Conservation (phyloP, 2,329 filamentous ascomycete genomes). For the Colletotrichum filicis region DNA sequence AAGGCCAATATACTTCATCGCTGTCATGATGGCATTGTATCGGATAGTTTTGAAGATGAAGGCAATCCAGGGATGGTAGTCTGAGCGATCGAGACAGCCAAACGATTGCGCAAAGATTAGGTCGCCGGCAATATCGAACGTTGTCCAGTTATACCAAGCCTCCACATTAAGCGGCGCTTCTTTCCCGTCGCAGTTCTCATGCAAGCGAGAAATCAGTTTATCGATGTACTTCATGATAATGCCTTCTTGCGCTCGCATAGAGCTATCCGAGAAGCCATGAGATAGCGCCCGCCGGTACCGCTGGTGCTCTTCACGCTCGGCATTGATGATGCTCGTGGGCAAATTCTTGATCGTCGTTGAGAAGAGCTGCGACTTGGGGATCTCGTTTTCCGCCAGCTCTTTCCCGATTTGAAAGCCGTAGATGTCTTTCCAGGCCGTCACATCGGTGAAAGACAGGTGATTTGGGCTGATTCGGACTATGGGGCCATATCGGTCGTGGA, state of each 20-base stretch:
- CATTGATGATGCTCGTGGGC: conserved; percentile 17
- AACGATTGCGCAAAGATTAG: conserved; percentile 45
- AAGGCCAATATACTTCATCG: conserved; percentile 15
- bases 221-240: conserved; percentile 42
- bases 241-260: conserved; percentile 45
- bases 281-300: conserved; percentile 40
- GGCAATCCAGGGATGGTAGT: conserved; percentile 42
- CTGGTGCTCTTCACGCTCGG: conserved; percentile 35
- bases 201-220: conserved; percentile 35
- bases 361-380: conserved; percentile 11
- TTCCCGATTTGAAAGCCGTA: conserved; percentile 41
- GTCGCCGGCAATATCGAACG: conserved; percentile 43
- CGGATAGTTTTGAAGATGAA: conserved; percentile 36
- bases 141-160: conserved; percentile 24
- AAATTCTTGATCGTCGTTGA: background rate
- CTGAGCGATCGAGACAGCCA: conserved; percentile 38
- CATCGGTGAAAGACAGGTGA: conserved; percentile 49
- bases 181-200: background rate
- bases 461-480: conserved; percentile 53
- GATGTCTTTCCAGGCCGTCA: conserved; percentile 52
- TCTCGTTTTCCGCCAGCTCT: conserved; percentile 7
- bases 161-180: background rate
- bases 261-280: conserved; percentile 43
- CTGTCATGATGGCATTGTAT: conserved; percentile 3
- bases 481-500: conserved; percentile 41